These are phyloP conservation scores for Isabelozyma pseudorhagii DNA, from an alignment of 805 yeast genomes.

Conservation along the genomic window DNA sequence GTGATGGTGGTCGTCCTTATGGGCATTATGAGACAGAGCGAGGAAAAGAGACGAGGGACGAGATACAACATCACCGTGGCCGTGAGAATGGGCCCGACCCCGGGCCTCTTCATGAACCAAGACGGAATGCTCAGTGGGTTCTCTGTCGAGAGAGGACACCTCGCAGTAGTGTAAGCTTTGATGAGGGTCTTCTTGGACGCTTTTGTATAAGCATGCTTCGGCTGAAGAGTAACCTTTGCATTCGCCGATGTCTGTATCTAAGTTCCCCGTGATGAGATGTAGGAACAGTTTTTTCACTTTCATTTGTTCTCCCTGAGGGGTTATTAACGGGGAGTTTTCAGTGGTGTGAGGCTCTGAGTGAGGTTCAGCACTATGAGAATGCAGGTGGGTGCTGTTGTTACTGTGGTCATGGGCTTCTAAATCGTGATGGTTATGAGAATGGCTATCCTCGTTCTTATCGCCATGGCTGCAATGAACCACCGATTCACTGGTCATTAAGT, in stretches of 20 bases:
- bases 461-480: constrained; percentile 82
- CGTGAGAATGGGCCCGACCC: neutral
- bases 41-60: too few species aligned
- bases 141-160: constrained; percentile 22
- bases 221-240: constrained; percentile 49
- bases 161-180: constrained; percentile 36
- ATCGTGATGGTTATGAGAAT: neutral
- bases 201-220: constrained; percentile 23
- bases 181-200: constrained; percentile 1
- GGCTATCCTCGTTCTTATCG: constrained; percentile 13
- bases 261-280: constrained; percentile 21
- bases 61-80: too few species aligned
- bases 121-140: neutral
- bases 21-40: constrained; percentile 17
- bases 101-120: neutral
- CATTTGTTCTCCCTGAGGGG: constrained; percentile 3
- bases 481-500: constrained; percentile 72
- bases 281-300: constrained; percentile 18
- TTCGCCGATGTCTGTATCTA: constrained; percentile 33
- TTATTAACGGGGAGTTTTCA: neutral
- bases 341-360: constrained; percentile 1
- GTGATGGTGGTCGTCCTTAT: constrained; percentile 64
- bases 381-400: constrained; percentile 13
- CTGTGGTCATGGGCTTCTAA: constrained; percentile 7
- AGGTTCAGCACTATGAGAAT: constrained; percentile 12